phyloP scores from a whole-genome alignment of 1,139 yeast species.

The Geotrichum histeridarum region DNA sequence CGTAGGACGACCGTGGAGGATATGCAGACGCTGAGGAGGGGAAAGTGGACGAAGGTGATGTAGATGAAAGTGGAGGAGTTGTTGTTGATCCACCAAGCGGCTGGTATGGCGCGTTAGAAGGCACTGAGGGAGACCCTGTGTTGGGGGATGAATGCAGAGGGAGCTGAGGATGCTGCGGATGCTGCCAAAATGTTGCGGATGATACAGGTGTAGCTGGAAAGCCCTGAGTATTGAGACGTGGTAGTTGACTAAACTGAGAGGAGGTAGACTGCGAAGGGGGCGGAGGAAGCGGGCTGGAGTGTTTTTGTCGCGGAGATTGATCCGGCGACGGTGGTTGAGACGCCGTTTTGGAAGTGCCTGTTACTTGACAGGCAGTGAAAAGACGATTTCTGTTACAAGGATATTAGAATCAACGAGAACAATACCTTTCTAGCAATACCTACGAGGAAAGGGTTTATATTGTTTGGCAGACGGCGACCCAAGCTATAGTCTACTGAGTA shows the following conservation, averaged over 20 bases:
- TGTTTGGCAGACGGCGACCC: too few relatives aligned
- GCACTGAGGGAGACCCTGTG: slow-evolving; percentile 4
- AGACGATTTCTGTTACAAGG: too few relatives aligned
- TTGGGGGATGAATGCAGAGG: background rate
- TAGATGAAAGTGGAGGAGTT: slow-evolving; percentile 12
- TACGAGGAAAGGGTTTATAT: too few relatives aligned
- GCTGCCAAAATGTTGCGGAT: background rate
- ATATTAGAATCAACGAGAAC: too few relatives aligned
- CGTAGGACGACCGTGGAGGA: slow-evolving; percentile 1
- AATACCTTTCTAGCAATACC: too few relatives aligned
- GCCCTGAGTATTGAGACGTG: slow-evolving; percentile 8
- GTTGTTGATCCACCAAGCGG: slow-evolving; percentile 10
- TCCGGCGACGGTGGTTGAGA: slow-evolving; percentile 8
- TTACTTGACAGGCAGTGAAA: too few relatives aligned
- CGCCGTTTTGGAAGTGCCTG: slow-evolving; percentile 1
- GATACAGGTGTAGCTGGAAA: slow-evolving; percentile 3
- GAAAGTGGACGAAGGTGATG: slow-evolving; percentile 12
- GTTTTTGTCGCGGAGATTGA: slow-evolving; percentile 6
- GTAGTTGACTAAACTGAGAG: slow-evolving; percentile 5
- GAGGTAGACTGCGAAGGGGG: background rate
- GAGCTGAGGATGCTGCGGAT: slow-evolving; percentile 7
- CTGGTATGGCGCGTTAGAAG: slow-evolving; percentile 4
- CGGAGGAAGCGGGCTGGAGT: slow-evolving; percentile 1
- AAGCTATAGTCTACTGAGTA: too few relatives aligned
- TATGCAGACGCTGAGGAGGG: slow-evolving; percentile 7